Evolutionary conservation across 768 basidiomycete genomes (phyloP), one percentile per base, ranked within the genome.

Genomic region (Suillus hirtellus): DNA sequence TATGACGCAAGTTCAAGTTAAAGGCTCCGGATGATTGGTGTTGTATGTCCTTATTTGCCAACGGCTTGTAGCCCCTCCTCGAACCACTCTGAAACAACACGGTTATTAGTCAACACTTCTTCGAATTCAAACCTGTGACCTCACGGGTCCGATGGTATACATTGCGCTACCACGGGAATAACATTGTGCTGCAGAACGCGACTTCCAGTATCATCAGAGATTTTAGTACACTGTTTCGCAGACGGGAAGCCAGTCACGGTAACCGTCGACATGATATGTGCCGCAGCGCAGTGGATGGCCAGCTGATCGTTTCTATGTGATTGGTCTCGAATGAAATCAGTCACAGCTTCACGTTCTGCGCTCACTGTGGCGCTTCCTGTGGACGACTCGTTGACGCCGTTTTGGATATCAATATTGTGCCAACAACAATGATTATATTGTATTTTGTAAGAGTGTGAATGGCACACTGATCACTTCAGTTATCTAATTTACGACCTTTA

Each of bases 1-100:
- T 31, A 31, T 3, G 19, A 19, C n/a, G 19, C 43, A 44, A 44
- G 31, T 31, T 2, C 31, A 31, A 31, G 31, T 31, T 31, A 31
- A 31, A 31, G 31, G 31, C 4, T 31, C 31, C 4, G 31, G 0
- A 31, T 31, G 31, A 31, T 31, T 31, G 31, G 31, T 31, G 31
- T 31, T 54, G 34, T 54, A 7, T 54, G 35, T 37, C 53, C n/a
- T 37, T 54, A 21, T 54, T 54, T 54, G n/a, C 35, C 34, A 54
- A 37, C n/a, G 21, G 35, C 53, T 37, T 55, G 35, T 35, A 54
- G 7, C 54, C 35, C 54, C 35, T 15, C 19, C 31, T 31, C 31
- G 31, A 10, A 52, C 27, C 17, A 10, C 14, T 50, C 52, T 11
- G 19, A 10, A 10, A 52, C 27, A 24, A 10, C 14, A 12, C 37